Evolutionary conservation across 352 stramenopile genomes (phyloP), one percentile per base, ranked within the genome.

Genomic region (Aphanomyces astaci): DNA sequence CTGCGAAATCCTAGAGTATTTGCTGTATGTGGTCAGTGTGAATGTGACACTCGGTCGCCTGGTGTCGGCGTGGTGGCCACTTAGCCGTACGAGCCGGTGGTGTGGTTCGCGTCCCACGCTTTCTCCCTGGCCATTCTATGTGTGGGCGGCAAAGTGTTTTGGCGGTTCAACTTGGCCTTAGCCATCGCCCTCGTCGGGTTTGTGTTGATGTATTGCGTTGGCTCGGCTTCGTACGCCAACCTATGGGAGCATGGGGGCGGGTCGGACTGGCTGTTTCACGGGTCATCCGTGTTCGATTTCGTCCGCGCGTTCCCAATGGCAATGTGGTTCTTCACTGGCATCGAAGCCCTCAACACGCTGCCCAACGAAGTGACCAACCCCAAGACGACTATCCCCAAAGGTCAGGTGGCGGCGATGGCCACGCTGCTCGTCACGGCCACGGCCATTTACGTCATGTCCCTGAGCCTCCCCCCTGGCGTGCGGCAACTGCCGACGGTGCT

Each of bases 351-450:
- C 22, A 36, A 32, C 22, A 59, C 51, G n/a, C 49, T 70, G 1
- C 70, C 64, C 32, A 59, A 68, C 27, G 64, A 72, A 24, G 53
- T 77, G 0, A 1, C 31, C 0, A 19, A 75, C 4, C 70, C 73
- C 24, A 73, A 68, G 43, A 49, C 3, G 1, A 63, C 51, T 9
- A 66, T 77, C 30, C 73, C 73, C 0, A 19, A 56, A 3, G 73
- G 48, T 1, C 73, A 77, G 32, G 24, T 69, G 1, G 4, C 49
- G 0, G 72, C 64, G 15, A 64, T 75, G 15, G 32, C 28, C 3
- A 59, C 66, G 11, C 72, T 86, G 7, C 79, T 84, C 36, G 45
- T 78, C 1, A 79, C 72, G 54, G 75, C 74, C 9, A 45, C 72
- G 17, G 68, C 69, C 13, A 64, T 81, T 4, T 72, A 73, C 22